These are phyloP conservation scores for Lindgomyces ingoldianus DNA, from an alignment of 495 filamentous ascomycete genomes.

Conservation along the genomic window DNA sequence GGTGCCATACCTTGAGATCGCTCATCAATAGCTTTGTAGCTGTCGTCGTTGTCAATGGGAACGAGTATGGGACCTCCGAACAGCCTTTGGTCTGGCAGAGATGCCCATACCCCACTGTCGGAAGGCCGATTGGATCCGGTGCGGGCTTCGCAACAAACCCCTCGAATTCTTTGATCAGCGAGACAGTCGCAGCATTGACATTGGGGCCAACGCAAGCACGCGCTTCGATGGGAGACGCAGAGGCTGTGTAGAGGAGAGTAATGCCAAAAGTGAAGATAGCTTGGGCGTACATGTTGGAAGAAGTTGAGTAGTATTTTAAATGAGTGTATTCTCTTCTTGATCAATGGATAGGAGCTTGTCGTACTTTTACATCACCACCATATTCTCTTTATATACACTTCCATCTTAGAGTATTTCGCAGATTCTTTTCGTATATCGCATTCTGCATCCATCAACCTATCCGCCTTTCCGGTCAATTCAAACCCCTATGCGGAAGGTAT, in stretches of 20 bases:
- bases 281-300: slow-evolving; percentile 11
- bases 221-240: slow-evolving; percentile 18
- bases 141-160: slow-evolving; percentile 42
- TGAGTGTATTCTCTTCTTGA: too few species aligned
- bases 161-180: slow-evolving; percentile 50
- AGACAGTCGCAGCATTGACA: slow-evolving; percentile 46
- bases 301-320: neutral
- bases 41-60: slow-evolving; percentile 49
- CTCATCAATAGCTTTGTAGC: slow-evolving; percentile 47
- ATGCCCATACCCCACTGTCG: slow-evolving; percentile 57
- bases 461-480: neutral
- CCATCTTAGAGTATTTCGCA: neutral
- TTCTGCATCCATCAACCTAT: neutral
- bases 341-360: neutral
- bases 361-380: neutral
- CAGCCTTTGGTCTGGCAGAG: slow-evolving; percentile 49
- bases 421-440: neutral
- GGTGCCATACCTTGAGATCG: slow-evolving; percentile 52
- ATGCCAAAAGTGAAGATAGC: slow-evolving; percentile 13
- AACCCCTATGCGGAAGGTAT: neutral
- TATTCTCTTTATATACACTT: neutral
- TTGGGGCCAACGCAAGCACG: slow-evolving; percentile 40
- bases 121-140: slow-evolving; percentile 50
- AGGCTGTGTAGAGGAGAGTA: slow-evolving; percentile 3
- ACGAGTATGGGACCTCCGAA: slow-evolving; percentile 49